Base-by-base conservation (phyloP, 441 rosid genomes). In the Lepidium campestre region DNA sequence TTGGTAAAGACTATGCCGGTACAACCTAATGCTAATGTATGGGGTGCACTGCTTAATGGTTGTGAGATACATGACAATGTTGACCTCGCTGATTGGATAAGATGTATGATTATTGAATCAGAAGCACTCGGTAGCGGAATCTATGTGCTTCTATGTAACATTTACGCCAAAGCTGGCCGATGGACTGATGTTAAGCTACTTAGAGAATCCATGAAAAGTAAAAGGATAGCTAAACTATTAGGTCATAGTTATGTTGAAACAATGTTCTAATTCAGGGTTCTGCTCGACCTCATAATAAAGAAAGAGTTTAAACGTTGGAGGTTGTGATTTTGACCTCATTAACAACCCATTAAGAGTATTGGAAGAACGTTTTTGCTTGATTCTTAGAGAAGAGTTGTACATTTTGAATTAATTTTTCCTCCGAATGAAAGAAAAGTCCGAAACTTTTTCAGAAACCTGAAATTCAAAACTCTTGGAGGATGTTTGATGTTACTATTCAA, bases 31-130 rank as follows among this genome's bases (percentile, higher is more conserved):
- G 71, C 44, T 35, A 73, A 63, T 35, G 27, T 77, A 14, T 72
- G 77, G 75, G 68, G 77, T 20, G 79, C 82, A 22, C 71, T 74
- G 55, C 47, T 75, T 10, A 62, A 69, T 56, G 79, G 77, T 5
- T 79, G 82, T 19, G 75, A 65, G 56, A 72, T 75, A 15, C 72
- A 78, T 45, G 77, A 67, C 19, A 74, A 78, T 40, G 18, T 67
- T 0, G 48, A 62, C 44, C 22, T 75, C 0, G 74, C 77, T 52
- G 76, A 71, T 37, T 46, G 70, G 32, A 47, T 75, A 50, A 67
- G 68, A 71, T 49, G 48, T 2, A 17, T 39, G 14, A 39, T 67
- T 4, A 60, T 5, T 53, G 68, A 71, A 54, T 47, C 69, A 20
- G 77, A 74, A 53, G 73, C 56, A 22, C 48, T 67, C 10, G 70